These are phyloP conservation scores for Coniochaeta prunicola DNA, from an alignment of 2,329 filamentous ascomycete species.

Conservation along the genomic window DNA sequence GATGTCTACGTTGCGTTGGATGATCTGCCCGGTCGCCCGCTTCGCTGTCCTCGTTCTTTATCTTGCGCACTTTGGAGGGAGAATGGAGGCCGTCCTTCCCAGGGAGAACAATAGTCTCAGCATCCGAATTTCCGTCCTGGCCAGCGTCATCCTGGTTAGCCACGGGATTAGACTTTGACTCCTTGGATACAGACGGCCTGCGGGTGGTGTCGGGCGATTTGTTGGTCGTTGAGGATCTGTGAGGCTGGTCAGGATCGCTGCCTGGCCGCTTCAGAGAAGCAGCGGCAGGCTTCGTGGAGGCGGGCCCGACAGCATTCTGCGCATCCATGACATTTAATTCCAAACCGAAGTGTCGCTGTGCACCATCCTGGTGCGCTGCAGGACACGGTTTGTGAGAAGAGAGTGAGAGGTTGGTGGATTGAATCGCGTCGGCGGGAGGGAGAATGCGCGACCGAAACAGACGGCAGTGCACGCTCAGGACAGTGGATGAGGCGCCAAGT, in stretches of 20 bases:
- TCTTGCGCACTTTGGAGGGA: constrained; percentile 55
- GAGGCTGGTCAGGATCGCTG: constrained; percentile 23
- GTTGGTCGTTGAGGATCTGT: constrained; percentile 16
- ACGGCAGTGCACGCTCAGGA: neutral
- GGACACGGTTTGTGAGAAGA: constrained; percentile 20
- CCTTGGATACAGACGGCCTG: constrained; percentile 19
- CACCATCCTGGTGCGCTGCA: constrained; percentile 50
- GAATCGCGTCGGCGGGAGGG: constrained; percentile 11
- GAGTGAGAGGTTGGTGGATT: constrained; percentile 12
- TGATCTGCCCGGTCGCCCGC: constrained; percentile 37
- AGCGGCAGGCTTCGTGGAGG: constrained; percentile 47
- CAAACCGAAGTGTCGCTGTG: constrained; percentile 39
- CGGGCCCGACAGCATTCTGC: constrained; percentile 59
- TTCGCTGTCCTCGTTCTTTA: constrained; percentile 59
- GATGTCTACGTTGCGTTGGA: constrained; percentile 23
- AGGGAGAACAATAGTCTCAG: constrained; percentile 63
- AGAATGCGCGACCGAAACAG: constrained; percentile 1
- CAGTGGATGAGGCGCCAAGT: neutral
- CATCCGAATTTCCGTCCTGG: constrained; percentile 59
- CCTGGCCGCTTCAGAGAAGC: constrained; percentile 42
- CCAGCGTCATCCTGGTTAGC: constrained; percentile 33
- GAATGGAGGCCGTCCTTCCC: constrained; percentile 55
- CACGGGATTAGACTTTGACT: constrained; percentile 21
- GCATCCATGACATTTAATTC: constrained; percentile 62
- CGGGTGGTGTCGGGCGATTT: constrained; percentile 18